A percentile compares a stretch with the other conserved stretches of the same genome.
Evolutionary conservation across 352 stramenopile genomes (phyloP).

Genomic region (Pythium rhizo-oryzae): DNA sequence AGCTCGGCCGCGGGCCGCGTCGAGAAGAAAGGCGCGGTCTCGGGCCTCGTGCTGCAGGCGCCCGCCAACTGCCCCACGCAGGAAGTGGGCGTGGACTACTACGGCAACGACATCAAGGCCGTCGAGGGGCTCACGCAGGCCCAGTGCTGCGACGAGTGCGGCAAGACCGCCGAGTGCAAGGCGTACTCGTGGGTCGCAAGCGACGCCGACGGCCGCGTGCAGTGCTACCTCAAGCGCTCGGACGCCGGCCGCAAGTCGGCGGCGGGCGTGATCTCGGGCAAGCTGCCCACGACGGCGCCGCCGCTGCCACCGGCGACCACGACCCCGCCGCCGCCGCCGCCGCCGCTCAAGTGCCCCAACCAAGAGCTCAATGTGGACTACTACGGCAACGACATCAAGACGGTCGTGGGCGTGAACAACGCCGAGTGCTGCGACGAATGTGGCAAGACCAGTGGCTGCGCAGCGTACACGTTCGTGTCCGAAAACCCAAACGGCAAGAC

Average conservation of each 20-base stretch:
- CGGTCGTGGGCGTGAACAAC: not conserved
- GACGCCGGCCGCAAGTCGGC: conserved; percentile 1
- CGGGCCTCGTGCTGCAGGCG: conserved; percentile 17
- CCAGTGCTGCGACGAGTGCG: conserved; percentile 19
- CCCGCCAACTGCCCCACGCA: conserved; percentile 21
- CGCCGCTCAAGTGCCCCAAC: not conserved
- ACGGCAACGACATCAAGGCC: conserved; percentile 24
- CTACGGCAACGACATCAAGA: conserved; percentile 23
- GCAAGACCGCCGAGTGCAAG: conserved; percentile 2
- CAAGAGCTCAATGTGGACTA: conserved; percentile 15
- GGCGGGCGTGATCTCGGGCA: conserved; percentile 12
- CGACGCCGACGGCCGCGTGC: not conserved
- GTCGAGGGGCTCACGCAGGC: not conserved
- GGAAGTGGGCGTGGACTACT: conserved; percentile 23
- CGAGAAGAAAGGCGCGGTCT: conserved; percentile 39
- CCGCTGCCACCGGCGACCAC: not conserved
- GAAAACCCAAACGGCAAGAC: conserved; percentile 27
- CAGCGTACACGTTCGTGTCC: conserved; percentile 16
- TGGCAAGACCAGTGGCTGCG: conserved; percentile 13
- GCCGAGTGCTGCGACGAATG: conserved; percentile 17
- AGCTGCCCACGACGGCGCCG: not conserved
- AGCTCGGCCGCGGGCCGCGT: conserved; percentile 27
- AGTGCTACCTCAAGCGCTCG: conserved; percentile 21
- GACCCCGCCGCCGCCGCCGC: no score
- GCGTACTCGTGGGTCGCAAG: conserved; percentile 16